A percentile compares a stretch with the other conserved stretches of the same genome.
These are phyloP conservation scores for Maudiozyma barnettii DNA, from an alignment of 805 yeast species.

Conservation along the genomic window DNA sequence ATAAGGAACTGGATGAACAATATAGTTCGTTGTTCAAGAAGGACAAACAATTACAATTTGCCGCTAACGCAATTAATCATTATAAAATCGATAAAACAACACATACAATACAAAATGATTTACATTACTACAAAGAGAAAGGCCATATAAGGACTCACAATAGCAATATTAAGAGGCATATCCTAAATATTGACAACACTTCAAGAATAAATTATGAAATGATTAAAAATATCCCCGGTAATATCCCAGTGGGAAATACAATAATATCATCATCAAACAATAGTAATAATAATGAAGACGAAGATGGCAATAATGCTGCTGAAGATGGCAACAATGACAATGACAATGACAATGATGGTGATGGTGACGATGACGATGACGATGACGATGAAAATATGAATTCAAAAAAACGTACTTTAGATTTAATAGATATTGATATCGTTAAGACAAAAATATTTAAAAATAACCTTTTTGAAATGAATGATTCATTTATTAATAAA, in stretches of 20 bases:
- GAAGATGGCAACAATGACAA: not conserved
- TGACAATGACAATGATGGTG: too few species aligned
- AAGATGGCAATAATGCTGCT: not conserved
- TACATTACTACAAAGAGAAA: slow-evolving; percentile 1
- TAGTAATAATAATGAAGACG: not conserved
- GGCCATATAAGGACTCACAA: not conserved
- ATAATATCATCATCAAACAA: not conserved
- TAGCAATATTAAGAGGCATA: slow-evolving; percentile 21
- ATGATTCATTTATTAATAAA: slow-evolving; percentile 16
- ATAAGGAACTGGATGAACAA: not conserved
- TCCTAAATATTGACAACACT: slow-evolving; percentile 26
- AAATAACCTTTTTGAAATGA: slow-evolving; percentile 19
- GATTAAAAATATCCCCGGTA: slow-evolving; percentile 27
- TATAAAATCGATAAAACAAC: slow-evolving; percentile 3
- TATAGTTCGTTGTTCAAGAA: not conserved
- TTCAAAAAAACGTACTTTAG: not conserved
- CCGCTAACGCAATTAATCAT: slow-evolving; percentile 10
- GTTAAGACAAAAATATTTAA: slow-evolving; percentile 22
- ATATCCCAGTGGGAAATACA: slow-evolving; percentile 4
- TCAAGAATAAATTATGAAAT: slow-evolving; percentile 28
- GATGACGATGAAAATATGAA: slow-evolving; percentile 2
- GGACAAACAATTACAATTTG: slow-evolving; percentile 13
- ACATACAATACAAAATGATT: not conserved
- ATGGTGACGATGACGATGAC: not conserved
- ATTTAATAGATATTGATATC: slow-evolving; percentile 16